phyloP scores from a whole-genome alignment of 129 eudicot genomes.

The Tagetes patula region DNA sequence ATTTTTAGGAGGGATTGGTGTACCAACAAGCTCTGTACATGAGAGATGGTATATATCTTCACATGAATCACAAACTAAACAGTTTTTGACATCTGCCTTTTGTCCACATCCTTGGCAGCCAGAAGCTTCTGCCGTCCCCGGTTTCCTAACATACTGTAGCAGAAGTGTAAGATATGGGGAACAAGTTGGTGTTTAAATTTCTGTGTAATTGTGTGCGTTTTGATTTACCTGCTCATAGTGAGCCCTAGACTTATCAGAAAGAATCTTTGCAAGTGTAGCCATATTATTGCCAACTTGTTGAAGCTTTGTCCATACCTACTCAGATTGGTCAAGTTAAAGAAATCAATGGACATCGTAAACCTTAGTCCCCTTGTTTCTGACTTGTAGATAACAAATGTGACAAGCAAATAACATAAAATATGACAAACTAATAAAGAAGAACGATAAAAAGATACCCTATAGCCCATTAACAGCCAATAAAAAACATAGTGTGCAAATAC shows the following conservation, averaged over 20 bases:
- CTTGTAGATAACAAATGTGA: background rate
- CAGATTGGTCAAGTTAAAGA: conserved; percentile 13
- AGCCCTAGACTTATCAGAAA: conserved; percentile 54
- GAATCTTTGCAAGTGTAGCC: conserved; percentile 59
- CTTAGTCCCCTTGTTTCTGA: background rate
- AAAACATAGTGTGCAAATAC: conserved; percentile 12
- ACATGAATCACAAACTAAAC: conserved; percentile 82
- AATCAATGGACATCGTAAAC: conserved; percentile 6
- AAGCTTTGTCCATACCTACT: conserved; percentile 80
- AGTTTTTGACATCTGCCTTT: conserved; percentile 46
- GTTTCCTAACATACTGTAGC: conserved; percentile 41
- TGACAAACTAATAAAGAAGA: background rate
- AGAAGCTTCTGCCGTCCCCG: conserved; percentile 41
- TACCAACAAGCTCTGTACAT: conserved; percentile 55
- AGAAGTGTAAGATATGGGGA: conserved; percentile 3
- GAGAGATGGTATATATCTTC: conserved; percentile 73
- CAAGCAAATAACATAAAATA: background rate
- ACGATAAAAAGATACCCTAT: background rate
- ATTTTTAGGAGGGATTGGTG: conserved; percentile 53
- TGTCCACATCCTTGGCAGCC: conserved; percentile 61
- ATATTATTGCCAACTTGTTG: conserved; percentile 64
- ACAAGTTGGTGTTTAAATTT: background rate
- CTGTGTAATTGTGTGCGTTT: background rate
- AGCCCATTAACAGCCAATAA: conserved; percentile 8
- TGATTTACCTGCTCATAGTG: conserved; percentile 59